These are phyloP conservation scores for Venturia asperata DNA, from an alignment of 2,329 filamentous ascomycete species.

Conservation along the genomic window DNA sequence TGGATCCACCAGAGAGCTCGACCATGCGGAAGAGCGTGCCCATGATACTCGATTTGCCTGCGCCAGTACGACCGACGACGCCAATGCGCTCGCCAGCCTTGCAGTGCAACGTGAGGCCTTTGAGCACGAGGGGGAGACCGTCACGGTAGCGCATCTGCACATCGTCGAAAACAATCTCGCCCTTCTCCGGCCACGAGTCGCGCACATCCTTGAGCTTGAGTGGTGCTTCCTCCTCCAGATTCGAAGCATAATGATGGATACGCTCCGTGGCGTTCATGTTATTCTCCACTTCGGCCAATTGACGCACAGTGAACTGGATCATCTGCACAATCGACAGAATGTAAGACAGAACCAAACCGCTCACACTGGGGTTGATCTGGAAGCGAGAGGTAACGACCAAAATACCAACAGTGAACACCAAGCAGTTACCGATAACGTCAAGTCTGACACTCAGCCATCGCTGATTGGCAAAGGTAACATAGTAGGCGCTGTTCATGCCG, in stretches of 20 bases:
- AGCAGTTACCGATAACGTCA: slow-evolving; percentile 71
- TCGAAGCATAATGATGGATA: slow-evolving; percentile 78
- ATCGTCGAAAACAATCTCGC: slow-evolving; percentile 53
- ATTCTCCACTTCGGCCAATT: slow-evolving; percentile 93
- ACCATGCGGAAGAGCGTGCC: slow-evolving; percentile 68
- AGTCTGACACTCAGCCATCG: slow-evolving; percentile 83
- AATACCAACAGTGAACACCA: slow-evolving; percentile 84
- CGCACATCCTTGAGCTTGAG: slow-evolving; percentile 66
- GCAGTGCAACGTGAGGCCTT: slow-evolving; percentile 57
- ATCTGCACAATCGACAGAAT: slow-evolving; percentile 90
- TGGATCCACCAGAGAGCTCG: slow-evolving; percentile 42
- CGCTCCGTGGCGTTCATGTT: slow-evolving; percentile 97
- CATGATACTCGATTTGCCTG: slow-evolving; percentile 80
- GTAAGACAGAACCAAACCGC: slow-evolving; percentile 83
- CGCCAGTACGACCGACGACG: slow-evolving; percentile 73
- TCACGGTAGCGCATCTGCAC: slow-evolving; percentile 47
- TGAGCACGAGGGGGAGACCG: slow-evolving; percentile 43
- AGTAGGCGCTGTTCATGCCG: slow-evolving; percentile 90
- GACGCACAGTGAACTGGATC: slow-evolving; percentile 91
- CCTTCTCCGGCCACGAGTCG: slow-evolving; percentile 74
- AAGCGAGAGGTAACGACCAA: slow-evolving; percentile 89
- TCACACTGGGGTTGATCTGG: slow-evolving; percentile 73
- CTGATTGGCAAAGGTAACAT: slow-evolving; percentile 90
- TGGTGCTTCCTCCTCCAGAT: slow-evolving; percentile 84
- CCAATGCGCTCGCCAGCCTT: slow-evolving; percentile 71